Evolutionary conservation across 73 alveolate genomes (phyloP).

Genomic region (Symbiodinium pilosum): DNA sequence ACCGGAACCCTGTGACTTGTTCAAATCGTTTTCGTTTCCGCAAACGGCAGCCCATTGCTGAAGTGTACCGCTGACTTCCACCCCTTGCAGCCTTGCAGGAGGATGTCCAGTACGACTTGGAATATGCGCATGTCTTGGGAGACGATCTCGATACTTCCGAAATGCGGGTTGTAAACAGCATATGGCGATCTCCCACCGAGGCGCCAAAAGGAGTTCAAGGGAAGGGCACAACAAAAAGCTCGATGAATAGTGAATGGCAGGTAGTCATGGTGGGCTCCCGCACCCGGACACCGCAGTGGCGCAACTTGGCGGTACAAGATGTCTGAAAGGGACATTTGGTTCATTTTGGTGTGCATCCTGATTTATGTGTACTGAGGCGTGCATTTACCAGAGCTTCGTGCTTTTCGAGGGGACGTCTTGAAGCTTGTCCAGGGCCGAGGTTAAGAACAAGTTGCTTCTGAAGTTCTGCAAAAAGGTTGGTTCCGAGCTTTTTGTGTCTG

Average conservation of each 20-base stretch:
- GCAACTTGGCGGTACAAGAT: too few relatives aligned
- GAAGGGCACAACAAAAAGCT: not conserved
- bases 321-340: too few relatives aligned
- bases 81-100: not conserved
- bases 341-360: too few relatives aligned
- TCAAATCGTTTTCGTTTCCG: too few relatives aligned
- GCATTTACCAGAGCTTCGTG: slow-evolving; percentile 26
- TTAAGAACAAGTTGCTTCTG: too few relatives aligned
- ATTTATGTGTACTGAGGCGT: slow-evolving; percentile 19
- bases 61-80: not conserved
- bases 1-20: too few relatives aligned
- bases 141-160: slow-evolving; percentile 56
- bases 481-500: too few relatives aligned
- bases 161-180: slow-evolving; percentile 40
- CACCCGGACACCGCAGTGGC: not conserved
- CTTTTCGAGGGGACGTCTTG: slow-evolving; percentile 27
- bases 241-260: not conserved
- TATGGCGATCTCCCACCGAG: slow-evolving; percentile 56
- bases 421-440: slow-evolving; percentile 39
- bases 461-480: too few relatives aligned
- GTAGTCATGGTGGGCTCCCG: not conserved
- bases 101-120: slow-evolving; percentile 85
- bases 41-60: not conserved
- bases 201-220: not conserved
- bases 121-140: slow-evolving; percentile 68